These are phyloP conservation scores for Rhipidocladum racemiflorum DNA, from an alignment of 176 grass and related monocot species.

Conservation along the genomic window DNA sequence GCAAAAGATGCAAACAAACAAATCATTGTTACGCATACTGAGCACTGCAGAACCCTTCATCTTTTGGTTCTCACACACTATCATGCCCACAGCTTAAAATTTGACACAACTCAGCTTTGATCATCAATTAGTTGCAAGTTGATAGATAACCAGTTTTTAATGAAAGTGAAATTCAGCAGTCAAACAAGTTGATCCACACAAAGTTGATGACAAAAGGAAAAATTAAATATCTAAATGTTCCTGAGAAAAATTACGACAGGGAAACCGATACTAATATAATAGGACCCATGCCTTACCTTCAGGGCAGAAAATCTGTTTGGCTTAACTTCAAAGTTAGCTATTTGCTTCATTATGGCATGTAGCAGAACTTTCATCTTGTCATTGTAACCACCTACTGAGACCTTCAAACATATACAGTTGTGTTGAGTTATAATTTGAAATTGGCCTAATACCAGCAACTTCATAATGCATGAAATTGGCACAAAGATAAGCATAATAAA, in stretches of 20 bases:
- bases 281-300: slow-evolving; percentile 55
- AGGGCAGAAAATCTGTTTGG: slow-evolving; percentile 82
- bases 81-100: slow-evolving; percentile 17
- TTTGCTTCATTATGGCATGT: slow-evolving; percentile 69
- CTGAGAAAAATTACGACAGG: slow-evolving; percentile 6
- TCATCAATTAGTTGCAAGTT: slow-evolving; percentile 3
- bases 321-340: slow-evolving; percentile 86
- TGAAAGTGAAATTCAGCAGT: not conserved
- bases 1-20: not conserved
- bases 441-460: not conserved
- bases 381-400: slow-evolving; percentile 76
- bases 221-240: not conserved
- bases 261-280: slow-evolving; percentile 9
- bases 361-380: slow-evolving; percentile 87
- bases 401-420: slow-evolving; percentile 45
- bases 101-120: not conserved
- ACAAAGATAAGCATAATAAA: slow-evolving; percentile 28
- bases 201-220: slow-evolving; percentile 7
- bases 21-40: not conserved
- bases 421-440: slow-evolving; percentile 16
- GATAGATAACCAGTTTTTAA: not conserved
- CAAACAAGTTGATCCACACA: not conserved
- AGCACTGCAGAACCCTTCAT: not conserved
- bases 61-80: slow-evolving; percentile 13
- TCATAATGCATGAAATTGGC: slow-evolving; percentile 24